These are phyloP conservation scores for Bidens hawaiensis DNA, from an alignment of 140 eudicot genomes.

Conservation along the genomic window DNA sequence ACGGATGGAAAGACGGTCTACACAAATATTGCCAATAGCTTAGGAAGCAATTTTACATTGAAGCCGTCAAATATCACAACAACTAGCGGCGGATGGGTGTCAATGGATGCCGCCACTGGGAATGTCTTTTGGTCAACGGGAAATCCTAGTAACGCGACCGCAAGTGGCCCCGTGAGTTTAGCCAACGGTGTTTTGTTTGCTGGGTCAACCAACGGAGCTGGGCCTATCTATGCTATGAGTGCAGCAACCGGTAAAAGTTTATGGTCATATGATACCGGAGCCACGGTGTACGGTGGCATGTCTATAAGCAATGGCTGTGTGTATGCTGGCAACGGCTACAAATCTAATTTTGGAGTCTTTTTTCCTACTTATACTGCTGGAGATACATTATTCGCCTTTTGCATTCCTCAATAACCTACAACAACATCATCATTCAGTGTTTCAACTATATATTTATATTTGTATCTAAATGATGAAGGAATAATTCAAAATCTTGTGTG, in stretches of 20 bases:
- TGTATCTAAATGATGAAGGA: no score
- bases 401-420: background rate
- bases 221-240: conserved; percentile 45
- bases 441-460: background rate
- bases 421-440: background rate
- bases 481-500: no score
- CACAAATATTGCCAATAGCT: conserved; percentile 47
- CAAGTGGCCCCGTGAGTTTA: conserved; percentile 44
- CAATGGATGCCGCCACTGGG: conserved; percentile 37
- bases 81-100: conserved; percentile 46
- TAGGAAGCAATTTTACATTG: conserved; percentile 26
- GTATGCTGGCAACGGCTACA: conserved; percentile 42
- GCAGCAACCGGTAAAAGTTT: conserved; percentile 35
- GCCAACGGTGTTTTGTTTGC: conserved; percentile 47
- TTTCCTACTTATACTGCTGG: conserved; percentile 30
- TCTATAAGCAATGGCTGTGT: conserved; percentile 44
- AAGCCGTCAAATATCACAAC: conserved; percentile 40
- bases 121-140: conserved; percentile 42
- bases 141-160: conserved; percentile 35
- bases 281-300: conserved; percentile 44
- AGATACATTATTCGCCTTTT: conserved; percentile 39
- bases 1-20: conserved; percentile 38
- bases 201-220: conserved; percentile 35
- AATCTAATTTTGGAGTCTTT: conserved; percentile 18
- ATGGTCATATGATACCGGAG: conserved; percentile 48